phyloP scores from a whole-genome alignment of 129 eudicot genomes.

The Mikania micrantha region DNA sequence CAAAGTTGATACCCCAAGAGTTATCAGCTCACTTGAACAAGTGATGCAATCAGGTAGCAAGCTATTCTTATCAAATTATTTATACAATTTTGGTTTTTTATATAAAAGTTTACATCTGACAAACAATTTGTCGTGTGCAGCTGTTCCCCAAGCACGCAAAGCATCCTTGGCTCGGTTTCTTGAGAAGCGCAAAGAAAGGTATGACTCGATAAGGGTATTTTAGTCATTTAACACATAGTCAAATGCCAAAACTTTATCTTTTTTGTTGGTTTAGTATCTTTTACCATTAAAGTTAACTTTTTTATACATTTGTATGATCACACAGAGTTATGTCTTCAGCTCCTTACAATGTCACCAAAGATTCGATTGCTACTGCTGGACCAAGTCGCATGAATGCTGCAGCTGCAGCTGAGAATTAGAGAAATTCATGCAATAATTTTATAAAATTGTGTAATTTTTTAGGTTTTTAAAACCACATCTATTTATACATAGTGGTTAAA shows the following conservation, averaged over 20 bases:
- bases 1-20: conserved; percentile 35
- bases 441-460: conserved; percentile 19
- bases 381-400: conserved; percentile 15
- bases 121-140: conserved; percentile 21
- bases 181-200: conserved; percentile 87
- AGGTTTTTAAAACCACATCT: conserved; percentile 31
- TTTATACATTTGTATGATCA: background rate
- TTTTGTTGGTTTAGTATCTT: background rate
- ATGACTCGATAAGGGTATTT: background rate
- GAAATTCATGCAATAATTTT: conserved; percentile 5
- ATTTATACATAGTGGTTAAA: conserved; percentile 24
- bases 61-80: background rate
- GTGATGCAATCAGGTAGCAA: conserved; percentile 30
- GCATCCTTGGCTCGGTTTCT: conserved; percentile 69
- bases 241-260: background rate
- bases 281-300: background rate
- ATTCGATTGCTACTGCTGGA: conserved; percentile 18
- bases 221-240: background rate
- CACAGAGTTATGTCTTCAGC: conserved; percentile 50
- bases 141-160: conserved; percentile 72
- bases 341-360: conserved; percentile 46
- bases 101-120: conserved; percentile 17
- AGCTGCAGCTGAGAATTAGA: conserved; percentile 22
- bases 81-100: background rate
- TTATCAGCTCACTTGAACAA: conserved; percentile 29